Base-by-base conservation (phyloP, 2,329 filamentous ascomycete species). In the Nothophoma quercina region DNA sequence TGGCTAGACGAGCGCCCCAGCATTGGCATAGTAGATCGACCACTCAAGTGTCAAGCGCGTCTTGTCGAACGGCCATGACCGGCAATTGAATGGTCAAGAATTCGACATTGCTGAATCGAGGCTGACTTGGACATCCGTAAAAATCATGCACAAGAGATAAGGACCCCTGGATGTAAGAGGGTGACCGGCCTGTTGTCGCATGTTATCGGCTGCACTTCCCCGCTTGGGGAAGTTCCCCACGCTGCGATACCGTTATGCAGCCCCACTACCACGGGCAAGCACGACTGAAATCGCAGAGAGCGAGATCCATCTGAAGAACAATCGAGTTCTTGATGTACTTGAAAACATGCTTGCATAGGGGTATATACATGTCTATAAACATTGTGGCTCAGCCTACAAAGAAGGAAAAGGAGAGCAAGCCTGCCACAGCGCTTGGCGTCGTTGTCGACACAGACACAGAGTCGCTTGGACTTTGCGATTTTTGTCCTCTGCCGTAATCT, bases 221-320 rank as follows among this genome's bases (percentile, higher is more conserved):
- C 53, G 35, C 33, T 43, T 56, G 25, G 46, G 41, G 41, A 26
- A 33, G 26, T 44, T 55, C 46, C 30, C 52, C 52, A 51, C 42
- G 28, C 33, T 21, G 19, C 19, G 19, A 53, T 30, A 29, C 23
- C 35, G 29, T 29, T 45, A n/a, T n/a, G n/a, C n/a, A 15, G 44
- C 44, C 34, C 34, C 34, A 39, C 34, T 33, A 26, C 5, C 15
- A 15, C 3, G 10, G 9, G 15, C 21, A 25, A 25, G 34, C 13
- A 2, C 15, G 4, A 15, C 13, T 6, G 13, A 18, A 32, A n/a
- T n/a, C n/a, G n/a, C n/a, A n/a, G n/a, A n/a, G n/a, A n/a, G n/a
- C n/a, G n/a, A n/a, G n/a, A n/a, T n/a, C n/a, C 30, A 36, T 32
- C 4, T 8, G 13, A 32, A 26, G n/a, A 13, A 30, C 19, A 21